Evolutionary conservation across 1,284 basidiomycete species (phyloP).

Genomic region (Neolentinus lepideus): DNA sequence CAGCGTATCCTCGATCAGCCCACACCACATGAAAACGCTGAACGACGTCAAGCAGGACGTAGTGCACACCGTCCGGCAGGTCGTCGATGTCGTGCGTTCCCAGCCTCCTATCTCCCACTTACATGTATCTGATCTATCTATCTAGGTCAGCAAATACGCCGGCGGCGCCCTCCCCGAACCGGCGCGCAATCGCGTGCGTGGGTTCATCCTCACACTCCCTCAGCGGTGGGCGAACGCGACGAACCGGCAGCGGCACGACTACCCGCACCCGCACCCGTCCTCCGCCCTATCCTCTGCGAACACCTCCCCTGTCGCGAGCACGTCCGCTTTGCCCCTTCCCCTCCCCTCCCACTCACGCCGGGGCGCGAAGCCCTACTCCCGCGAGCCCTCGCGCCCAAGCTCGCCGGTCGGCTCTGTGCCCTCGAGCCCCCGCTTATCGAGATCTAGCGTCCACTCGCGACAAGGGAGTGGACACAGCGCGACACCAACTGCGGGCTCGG

Average conservation of each 20-base stretch:
- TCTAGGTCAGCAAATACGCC: conserved; percentile 68
- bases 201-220: conserved; percentile 78
- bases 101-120: background rate
- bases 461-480: background rate
- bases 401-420: background rate
- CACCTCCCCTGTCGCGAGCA: conserved; percentile 3
- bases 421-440: background rate
- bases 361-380: background rate
- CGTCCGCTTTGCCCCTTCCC: background rate
- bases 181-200: conserved; percentile 68
- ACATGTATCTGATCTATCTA: background rate
- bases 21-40: conserved; percentile 58
- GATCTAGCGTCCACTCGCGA: background rate
- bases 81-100: conserved; percentile 63
- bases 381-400: background rate
- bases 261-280: conserved; percentile 7
- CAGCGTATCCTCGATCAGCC: conserved; percentile 11
- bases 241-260: conserved; percentile 11
- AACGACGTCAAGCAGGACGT: conserved; percentile 75
- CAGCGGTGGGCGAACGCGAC: conserved; percentile 63
- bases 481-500: conserved; percentile 40
- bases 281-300: background rate
- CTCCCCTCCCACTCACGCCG: conserved; percentile 3
- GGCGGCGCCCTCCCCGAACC: conserved; percentile 82
- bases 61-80: conserved; percentile 80